Evolutionary conservation across 139 green algal species (phyloP).

Genomic region (Asterochloris erici): DNA sequence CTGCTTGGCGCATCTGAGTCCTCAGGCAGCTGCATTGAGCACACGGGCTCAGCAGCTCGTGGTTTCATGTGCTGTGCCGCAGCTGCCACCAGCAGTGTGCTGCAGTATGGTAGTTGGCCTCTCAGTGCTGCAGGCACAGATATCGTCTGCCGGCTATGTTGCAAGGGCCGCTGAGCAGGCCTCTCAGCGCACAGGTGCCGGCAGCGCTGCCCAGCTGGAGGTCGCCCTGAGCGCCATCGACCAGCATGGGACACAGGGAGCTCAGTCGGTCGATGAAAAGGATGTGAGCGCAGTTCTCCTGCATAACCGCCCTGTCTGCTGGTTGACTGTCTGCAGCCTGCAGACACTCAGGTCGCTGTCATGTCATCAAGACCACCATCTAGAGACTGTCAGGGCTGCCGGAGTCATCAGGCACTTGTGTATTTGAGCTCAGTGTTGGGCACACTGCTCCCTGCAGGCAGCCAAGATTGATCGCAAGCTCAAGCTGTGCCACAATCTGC

Average conservation of each 20-base stretch:
- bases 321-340: background rate
- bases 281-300: no score
- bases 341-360: background rate
- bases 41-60: no score
- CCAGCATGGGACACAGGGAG: no score
- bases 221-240: no score
- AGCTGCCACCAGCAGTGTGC: no score
- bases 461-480: constrained; percentile 17
- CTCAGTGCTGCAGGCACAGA: background rate
- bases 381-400: background rate
- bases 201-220: no score
- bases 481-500: constrained; percentile 15
- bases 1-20: no score
- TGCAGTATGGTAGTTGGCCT: no score
- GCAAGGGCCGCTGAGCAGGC: background rate
- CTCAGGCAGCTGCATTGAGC: no score
- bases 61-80: no score
- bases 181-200: background rate
- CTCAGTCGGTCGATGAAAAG: no score
- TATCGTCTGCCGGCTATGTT: background rate
- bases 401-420: background rate
- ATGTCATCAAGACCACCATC: background rate
- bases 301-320: background rate
- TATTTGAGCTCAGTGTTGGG: background rate
- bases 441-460: constrained; percentile 8